phyloP scores from a whole-genome alignment of 768 basidiomycete genomes.

The Pleurotus tuber-regium region DNA sequence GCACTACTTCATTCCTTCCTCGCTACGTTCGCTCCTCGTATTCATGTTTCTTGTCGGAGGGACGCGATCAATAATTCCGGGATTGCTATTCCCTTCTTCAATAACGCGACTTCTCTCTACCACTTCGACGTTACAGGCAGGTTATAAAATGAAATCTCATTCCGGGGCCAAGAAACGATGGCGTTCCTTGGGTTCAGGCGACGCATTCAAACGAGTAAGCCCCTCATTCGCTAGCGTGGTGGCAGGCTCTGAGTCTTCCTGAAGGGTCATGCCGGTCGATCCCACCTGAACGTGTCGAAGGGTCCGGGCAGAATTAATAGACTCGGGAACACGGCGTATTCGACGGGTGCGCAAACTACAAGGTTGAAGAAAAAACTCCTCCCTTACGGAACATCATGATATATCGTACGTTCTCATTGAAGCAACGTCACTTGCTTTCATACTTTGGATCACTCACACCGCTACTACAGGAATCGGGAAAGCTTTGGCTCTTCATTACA shows the following conservation, averaged over 20 bases:
- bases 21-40: neutral
- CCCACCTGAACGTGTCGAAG: constrained; percentile 72
- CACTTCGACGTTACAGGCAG: constrained; percentile 48
- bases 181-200: constrained; percentile 64
- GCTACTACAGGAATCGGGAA: too few species aligned
- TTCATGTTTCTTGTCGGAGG: neutral
- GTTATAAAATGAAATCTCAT: constrained; percentile 81
- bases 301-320: constrained; percentile 62
- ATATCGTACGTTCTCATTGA: neutral
- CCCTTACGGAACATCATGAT: constrained; percentile 54
- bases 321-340: constrained; percentile 64
- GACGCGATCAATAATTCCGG: constrained; percentile 2
- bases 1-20: neutral
- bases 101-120: constrained; percentile 55
- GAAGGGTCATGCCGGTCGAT: constrained; percentile 69
- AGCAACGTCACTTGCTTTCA: neutral
- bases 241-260: neutral
- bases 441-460: too few species aligned
- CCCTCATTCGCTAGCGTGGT: constrained; percentile 9
- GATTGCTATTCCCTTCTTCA: constrained; percentile 15
- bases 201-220: constrained; percentile 71
- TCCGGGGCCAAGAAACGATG: constrained; percentile 82
- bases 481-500: too few species aligned
- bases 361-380: constrained; percentile 65
- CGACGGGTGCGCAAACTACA: constrained; percentile 59